Percentiles rank a stretch among this genome's conserved stretches.
These are phyloP conservation scores for Naganishia antarctica DNA, from an alignment of 768 basidiomycete genomes.

Conservation along the genomic window DNA sequence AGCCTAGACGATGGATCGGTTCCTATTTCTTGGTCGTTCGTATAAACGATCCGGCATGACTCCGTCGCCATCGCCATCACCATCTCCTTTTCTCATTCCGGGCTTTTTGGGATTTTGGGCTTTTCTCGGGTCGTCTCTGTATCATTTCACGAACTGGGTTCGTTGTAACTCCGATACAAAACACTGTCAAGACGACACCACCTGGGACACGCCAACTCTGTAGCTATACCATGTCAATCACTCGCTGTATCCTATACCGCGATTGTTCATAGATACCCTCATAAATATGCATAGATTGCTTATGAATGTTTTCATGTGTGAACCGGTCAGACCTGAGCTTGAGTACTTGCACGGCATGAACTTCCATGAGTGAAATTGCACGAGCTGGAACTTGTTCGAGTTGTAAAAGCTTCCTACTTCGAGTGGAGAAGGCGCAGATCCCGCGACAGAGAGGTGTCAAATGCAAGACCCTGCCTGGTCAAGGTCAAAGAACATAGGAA, in stretches of 20 bases:
- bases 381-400: too few relatives aligned
- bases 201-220: neutral
- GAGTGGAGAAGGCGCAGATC: too few relatives aligned
- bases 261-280: neutral
- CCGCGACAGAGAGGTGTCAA: too few relatives aligned
- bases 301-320: neutral
- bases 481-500: too few relatives aligned
- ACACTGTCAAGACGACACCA: neutral
- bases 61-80: neutral
- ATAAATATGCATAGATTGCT: slow-evolving; percentile 20
- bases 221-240: slow-evolving; percentile 10
- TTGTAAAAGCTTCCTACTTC: too few relatives aligned
- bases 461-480: too few relatives aligned
- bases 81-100: neutral
- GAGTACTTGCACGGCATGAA: too few relatives aligned
- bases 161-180: slow-evolving; percentile 7
- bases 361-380: too few relatives aligned
- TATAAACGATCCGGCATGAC: slow-evolving; percentile 12
- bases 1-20: slow-evolving; percentile 56
- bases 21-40: slow-evolving; percentile 49
- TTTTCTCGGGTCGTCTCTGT: slow-evolving; percentile 14
- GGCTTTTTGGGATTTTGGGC: slow-evolving; percentile 18
- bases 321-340: too few relatives aligned
- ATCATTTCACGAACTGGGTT: slow-evolving; percentile 15
- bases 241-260: slow-evolving; percentile 1